A percentile compares a stretch with the other conserved stretches of the same genome.
Evolutionary conservation across 495 filamentous ascomycete genomes (phyloP).

Genomic region (Penicillium bovifimosum): DNA sequence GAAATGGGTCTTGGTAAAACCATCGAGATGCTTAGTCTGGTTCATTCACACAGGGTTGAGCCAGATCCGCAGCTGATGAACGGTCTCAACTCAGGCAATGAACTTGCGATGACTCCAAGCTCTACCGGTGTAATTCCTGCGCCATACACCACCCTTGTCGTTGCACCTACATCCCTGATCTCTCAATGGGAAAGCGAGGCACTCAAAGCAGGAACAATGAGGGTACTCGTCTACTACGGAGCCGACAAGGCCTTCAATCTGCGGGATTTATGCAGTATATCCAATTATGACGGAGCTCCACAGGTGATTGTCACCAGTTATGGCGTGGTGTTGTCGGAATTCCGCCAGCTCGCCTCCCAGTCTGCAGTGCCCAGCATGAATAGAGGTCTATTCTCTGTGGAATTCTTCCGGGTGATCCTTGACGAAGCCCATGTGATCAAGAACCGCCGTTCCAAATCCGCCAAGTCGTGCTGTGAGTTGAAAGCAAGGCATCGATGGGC

Average conservation of each 20-base stretch:
- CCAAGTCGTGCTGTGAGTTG: conserved; percentile 87
- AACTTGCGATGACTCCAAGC: conserved; percentile 54
- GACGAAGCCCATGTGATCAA: conserved; percentile 96
- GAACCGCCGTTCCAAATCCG: conserved; percentile 82
- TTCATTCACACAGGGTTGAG: conserved; percentile 66
- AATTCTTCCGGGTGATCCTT: conserved; percentile 90
- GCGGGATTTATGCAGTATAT: conserved; percentile 62
- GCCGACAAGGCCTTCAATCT: conserved; percentile 73
- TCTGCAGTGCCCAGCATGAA: conserved; percentile 50
- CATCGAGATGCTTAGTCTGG: conserved; percentile 92
- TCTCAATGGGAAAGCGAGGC: conserved; percentile 97
- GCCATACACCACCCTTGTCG: conserved; percentile 86
- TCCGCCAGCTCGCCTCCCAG: conserved; percentile 56
- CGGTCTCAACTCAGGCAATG: conserved; percentile 42
- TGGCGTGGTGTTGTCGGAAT: conserved; percentile 86
- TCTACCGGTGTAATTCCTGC: conserved; percentile 54
- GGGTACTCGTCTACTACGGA: conserved; percentile 86
- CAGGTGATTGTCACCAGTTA: conserved; percentile 95
- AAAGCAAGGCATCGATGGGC: conserved; percentile 84
- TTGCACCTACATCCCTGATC: conserved; percentile 90
- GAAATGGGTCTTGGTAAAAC: conserved; percentile 92
- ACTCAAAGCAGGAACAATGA: conserved; percentile 76
- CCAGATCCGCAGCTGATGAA: conserved; percentile 46
- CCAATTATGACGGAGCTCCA: conserved; percentile 70
- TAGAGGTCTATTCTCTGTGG: conserved; percentile 80